Evolutionary conservation across 768 basidiomycete species (phyloP), one percentile per base, ranked within the genome.

Genomic region (Crucibulum laeve): DNA sequence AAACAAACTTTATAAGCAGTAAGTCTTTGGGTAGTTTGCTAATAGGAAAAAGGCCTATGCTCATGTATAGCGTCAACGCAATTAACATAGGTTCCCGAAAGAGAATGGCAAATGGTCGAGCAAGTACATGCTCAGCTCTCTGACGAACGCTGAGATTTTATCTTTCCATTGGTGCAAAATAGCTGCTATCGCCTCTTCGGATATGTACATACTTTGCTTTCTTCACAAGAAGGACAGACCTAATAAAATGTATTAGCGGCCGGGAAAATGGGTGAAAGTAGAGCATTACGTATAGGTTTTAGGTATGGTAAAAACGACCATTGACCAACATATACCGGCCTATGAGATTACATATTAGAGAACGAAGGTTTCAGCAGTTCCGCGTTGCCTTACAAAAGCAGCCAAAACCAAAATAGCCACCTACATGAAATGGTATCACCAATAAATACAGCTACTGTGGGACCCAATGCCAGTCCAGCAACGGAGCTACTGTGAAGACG

Each of bases 331-430:
- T 11, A 66, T 53, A 3, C 70, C 71, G 24, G 77, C 72, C 77
- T 79, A n/a, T n/a, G n/a, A n/a, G n/a, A n/a, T n/a, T n/a, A n/a
- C n/a, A n/a, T n/a, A n/a, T n/a, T n/a, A n/a, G n/a, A n/a, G n/a
- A n/a, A n/a, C n/a, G n/a, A n/a, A n/a, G n/a, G n/a, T n/a, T n/a
- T n/a, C n/a, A n/a, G n/a, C n/a, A n/a, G n/a, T n/a, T n/a, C n/a
- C n/a, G 28, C n/a, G 18, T 10, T 10, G n/a, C 60, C 76, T 55
- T 50, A 77, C 77, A 50, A 83, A 78, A 24, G 76, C 68, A 17
- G 80, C 62, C 43, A 79, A 60, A 38, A 82, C 65, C 80, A 81
- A 84, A 82, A 88, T 5, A 82, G 54, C 79, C 79, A 84, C 26
- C 80, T 67, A n/a, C n/a, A n/a, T n/a, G n/a, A n/a, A 36, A 11